A percentile compares a stretch with the other conserved stretches of the same genome.
Conservation (phyloP, 441 rosid genomes). For the Biscutella auriculata region DNA sequence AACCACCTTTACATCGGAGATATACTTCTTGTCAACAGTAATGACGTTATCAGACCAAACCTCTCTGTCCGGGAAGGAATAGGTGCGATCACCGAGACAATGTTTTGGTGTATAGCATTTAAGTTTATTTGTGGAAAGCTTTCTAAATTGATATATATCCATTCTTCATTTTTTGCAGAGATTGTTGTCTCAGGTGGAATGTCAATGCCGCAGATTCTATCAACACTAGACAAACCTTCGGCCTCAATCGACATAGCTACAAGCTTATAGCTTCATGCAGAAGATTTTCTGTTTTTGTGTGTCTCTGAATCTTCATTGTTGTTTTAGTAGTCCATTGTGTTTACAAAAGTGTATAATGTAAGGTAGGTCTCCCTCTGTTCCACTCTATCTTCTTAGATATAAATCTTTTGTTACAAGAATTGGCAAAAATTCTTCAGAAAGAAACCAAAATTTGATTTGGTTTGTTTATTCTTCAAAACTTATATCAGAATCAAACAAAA, state of each 20-base stretch:
- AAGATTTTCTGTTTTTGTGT: background rate
- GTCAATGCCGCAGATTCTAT: conserved; percentile 92
- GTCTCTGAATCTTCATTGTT: background rate
- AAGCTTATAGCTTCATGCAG: conserved; percentile 15
- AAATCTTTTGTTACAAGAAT: background rate
- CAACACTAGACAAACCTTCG: conserved; percentile 43
- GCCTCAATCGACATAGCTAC: conserved; percentile 37
- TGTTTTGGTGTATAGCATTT: background rate
- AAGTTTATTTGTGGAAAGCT: background rate
- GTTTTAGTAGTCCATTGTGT: conserved; percentile 17
- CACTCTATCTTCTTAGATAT: conserved; percentile 11
- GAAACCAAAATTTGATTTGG: background rate
- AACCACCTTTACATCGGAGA: conserved; percentile 89
- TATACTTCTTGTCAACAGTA: conserved; percentile 68
- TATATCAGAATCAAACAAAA: background rate
- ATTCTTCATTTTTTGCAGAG: conserved; percentile 41
- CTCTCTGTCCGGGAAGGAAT: conserved; percentile 85
- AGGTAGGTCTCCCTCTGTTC: conserved; percentile 8
- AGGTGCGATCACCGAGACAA: conserved; percentile 28
- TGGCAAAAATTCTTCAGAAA: background rate
- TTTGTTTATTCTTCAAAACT: background rate
- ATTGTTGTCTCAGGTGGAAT: conserved; percentile 93
- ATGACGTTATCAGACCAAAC: conserved; percentile 76
- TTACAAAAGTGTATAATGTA: conserved; percentile 22
- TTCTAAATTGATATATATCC: background rate